These are phyloP conservation scores for Sporothrix luriei DNA, from an alignment of 2,329 filamentous ascomycete genomes.

Conservation along the genomic window DNA sequence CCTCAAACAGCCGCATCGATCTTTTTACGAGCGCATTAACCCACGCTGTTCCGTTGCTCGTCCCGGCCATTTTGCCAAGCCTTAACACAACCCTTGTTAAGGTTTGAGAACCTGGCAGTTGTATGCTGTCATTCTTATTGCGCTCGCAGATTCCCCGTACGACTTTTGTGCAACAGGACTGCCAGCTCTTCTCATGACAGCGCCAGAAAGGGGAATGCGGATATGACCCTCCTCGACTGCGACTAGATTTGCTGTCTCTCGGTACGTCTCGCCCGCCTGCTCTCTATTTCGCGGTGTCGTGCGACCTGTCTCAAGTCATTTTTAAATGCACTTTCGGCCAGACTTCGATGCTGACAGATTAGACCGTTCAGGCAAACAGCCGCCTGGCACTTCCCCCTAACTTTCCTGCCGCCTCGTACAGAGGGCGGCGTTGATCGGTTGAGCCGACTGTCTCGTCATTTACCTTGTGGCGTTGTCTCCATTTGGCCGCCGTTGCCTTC, in stretches of 20 bases:
- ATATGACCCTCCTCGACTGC: constrained; percentile 26
- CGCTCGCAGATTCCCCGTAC: constrained; percentile 7
- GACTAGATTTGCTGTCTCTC: constrained; percentile 24
- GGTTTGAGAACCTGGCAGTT: constrained; percentile 20
- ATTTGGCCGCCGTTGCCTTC: not conserved
- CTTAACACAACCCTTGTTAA: constrained; percentile 21
- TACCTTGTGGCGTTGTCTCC: not conserved
- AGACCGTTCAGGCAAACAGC: not conserved
- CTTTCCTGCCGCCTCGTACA: not conserved
- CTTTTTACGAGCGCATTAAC: constrained; percentile 24
- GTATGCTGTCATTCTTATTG: constrained; percentile 25
- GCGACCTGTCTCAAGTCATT: constrained; percentile 11
- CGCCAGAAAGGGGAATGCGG: constrained; percentile 8
- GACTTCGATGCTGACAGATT: not conserved
- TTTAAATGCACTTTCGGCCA: not conserved
- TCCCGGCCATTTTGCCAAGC: constrained; percentile 28
- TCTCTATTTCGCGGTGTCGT: not conserved
- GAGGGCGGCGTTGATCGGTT: constrained; percentile 1
- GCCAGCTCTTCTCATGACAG: not conserved
- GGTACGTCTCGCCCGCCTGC: constrained; percentile 16
- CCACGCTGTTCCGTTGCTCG: constrained; percentile 22
- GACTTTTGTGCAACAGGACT: constrained; percentile 15
- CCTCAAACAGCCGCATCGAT: constrained; percentile 26
- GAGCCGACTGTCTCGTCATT: not conserved
- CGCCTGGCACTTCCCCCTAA: not conserved